These are phyloP conservation scores for Scytalidium sp. DNA, from an alignment of 2,329 filamentous ascomycete genomes.

Conservation along the genomic window DNA sequence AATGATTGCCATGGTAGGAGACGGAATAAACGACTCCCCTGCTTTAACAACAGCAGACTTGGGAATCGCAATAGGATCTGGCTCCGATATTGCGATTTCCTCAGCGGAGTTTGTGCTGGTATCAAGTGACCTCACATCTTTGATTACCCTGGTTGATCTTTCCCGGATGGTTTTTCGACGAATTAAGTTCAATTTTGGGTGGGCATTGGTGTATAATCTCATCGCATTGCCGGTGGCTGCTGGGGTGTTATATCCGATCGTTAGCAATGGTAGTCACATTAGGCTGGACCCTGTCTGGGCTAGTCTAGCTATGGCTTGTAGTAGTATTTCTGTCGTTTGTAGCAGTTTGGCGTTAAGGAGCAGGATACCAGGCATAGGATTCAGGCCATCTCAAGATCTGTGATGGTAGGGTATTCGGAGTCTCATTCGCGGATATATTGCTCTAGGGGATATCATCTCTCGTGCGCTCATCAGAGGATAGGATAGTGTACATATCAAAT, in stretches of 20 bases:
- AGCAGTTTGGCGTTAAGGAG: slow-evolving; percentile 70
- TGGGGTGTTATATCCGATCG: slow-evolving; percentile 60
- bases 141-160: slow-evolving; percentile 58
- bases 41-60: slow-evolving; percentile 78
- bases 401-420: too few species aligned
- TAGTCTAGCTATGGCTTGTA: slow-evolving; percentile 86
- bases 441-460: too few species aligned
- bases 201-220: slow-evolving; percentile 66
- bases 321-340: slow-evolving; percentile 82
- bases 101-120: slow-evolving; percentile 80
- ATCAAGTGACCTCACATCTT: slow-evolving; percentile 52
- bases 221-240: slow-evolving; percentile 63
- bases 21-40: slow-evolving; percentile 84
- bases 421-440: too few species aligned
- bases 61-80: slow-evolving; percentile 77
- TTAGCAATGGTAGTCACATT: slow-evolving; percentile 50
- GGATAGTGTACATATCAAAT: too few species aligned
- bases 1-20: slow-evolving; percentile 79
- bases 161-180: slow-evolving; percentile 59
- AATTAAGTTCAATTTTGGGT: slow-evolving; percentile 66
- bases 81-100: slow-evolving; percentile 79
- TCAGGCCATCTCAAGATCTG: slow-evolving; percentile 17
- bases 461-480: too few species aligned
- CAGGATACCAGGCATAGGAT: slow-evolving; percentile 32
- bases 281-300: slow-evolving; percentile 81